Conservation (phyloP, 164 flowering plant genomes). For the Berberis vulgaris region DNA sequence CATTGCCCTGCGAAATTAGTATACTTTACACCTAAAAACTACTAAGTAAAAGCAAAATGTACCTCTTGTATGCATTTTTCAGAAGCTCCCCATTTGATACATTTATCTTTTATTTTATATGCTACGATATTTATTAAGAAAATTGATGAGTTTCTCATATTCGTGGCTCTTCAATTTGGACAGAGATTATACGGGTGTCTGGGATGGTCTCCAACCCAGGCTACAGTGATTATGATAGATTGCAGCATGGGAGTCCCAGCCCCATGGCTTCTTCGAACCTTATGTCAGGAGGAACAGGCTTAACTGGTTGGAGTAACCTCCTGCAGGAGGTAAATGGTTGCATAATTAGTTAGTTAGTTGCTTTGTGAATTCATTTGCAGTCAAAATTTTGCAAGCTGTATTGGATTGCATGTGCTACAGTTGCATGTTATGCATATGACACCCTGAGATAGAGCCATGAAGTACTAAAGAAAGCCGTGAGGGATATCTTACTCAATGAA, state of each 20-base stretch:
- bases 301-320: constrained; percentile 79
- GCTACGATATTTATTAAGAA: neutral
- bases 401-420: too few species aligned
- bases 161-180: constrained; percentile 7
- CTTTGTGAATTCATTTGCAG: neutral
- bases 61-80: too few species aligned
- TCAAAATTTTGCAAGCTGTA: too few species aligned
- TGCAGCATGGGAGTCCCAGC: constrained; percentile 90
- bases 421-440: too few species aligned
- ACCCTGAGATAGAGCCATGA: too few species aligned
- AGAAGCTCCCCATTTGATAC: too few species aligned
- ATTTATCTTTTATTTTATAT: too few species aligned
- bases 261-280: constrained; percentile 86
- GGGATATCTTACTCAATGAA: too few species aligned
- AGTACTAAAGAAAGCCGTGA: too few species aligned
- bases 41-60: too few species aligned
- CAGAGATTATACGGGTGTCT: constrained; percentile 84
- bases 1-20: too few species aligned
- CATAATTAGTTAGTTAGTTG: neutral
- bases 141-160: constrained; percentile 10
- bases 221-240: constrained; percentile 66
- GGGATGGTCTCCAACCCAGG: constrained; percentile 80
- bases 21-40: too few species aligned
- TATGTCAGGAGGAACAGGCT: constrained; percentile 55
- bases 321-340: constrained; percentile 58